A percentile compares a stretch with the other conserved stretches of the same genome.
Conservation (phyloP, 2,329 filamentous ascomycete species). For the Aspergillus pseudoterreus region DNA sequence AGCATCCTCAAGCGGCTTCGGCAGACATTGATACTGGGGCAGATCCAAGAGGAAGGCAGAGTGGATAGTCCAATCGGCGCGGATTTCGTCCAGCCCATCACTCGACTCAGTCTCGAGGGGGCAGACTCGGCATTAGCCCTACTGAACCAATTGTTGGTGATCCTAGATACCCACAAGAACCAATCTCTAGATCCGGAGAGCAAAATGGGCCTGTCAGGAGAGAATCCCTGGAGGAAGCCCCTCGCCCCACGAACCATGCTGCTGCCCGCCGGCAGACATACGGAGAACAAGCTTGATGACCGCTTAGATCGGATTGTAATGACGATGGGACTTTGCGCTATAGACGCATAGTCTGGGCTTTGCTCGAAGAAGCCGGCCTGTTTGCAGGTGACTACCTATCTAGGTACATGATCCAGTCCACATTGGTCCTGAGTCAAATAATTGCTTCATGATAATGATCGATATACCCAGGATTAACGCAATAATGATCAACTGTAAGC, state of each 20-base stretch:
- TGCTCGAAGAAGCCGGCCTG: too few relatives aligned
- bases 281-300: not conserved
- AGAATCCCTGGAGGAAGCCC: not conserved
- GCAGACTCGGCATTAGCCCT: constrained; percentile 14
- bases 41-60: not conserved
- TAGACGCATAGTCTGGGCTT: too few relatives aligned
- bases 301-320: not conserved
- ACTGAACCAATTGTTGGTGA: constrained; percentile 14
- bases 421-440: too few relatives aligned
- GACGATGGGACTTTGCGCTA: not conserved
- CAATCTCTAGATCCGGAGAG: not conserved
- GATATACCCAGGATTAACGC: too few relatives aligned
- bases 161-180: constrained; percentile 10
- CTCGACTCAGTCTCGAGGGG: constrained; percentile 7
- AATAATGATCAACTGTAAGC: not conserved
- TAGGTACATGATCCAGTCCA: too few relatives aligned
- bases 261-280: not conserved
- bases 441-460: too few relatives aligned
- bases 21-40: not conserved
- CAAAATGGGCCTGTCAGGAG: not conserved
- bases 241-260: not conserved
- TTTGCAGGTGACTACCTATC: too few relatives aligned
- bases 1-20: constrained; percentile 8
- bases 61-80: constrained; percentile 6
- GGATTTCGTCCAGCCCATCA: not conserved